Conservation (phyloP, 192 early-diverging fungal genomes). For the Backusella tarrabulga region DNA sequence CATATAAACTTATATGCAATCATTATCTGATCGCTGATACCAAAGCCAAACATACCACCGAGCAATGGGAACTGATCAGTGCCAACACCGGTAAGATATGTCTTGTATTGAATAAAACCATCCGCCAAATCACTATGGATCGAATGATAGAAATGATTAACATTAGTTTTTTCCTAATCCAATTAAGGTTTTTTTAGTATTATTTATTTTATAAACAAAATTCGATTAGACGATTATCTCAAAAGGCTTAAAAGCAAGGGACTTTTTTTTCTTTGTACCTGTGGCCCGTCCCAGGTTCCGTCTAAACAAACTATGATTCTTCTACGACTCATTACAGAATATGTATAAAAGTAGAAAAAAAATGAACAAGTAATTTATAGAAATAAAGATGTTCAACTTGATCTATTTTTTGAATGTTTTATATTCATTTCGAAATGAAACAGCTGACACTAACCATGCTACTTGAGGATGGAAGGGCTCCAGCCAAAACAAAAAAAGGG, state of each 20-base stretch:
- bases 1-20: constrained; percentile 18
- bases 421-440: too few relatives aligned
- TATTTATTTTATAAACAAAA: background rate
- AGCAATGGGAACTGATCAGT: constrained; percentile 4
- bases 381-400: too few relatives aligned
- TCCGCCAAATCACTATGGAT: background rate
- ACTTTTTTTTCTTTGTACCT: background rate
- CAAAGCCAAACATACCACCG: constrained; percentile 17
- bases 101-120: constrained; percentile 3
- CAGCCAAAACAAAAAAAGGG: background rate
- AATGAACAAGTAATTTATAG: background rate
- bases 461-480: too few relatives aligned
- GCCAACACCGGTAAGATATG: constrained; percentile 19
- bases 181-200: background rate
- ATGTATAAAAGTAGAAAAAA: background rate
- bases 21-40: constrained; percentile 19
- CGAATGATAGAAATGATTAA: constrained; percentile 1
- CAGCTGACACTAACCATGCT: too few relatives aligned
- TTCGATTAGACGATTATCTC: too few relatives aligned
- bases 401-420: too few relatives aligned
- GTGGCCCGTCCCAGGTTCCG: constrained; percentile 7
- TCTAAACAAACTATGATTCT: constrained; percentile 13
- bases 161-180: constrained; percentile 13
- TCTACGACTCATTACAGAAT: background rate
- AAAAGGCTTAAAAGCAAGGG: background rate